Evolutionary conservation across 202 grass and related monocot species (phyloP).

Genomic region (Setaria italica): DNA sequence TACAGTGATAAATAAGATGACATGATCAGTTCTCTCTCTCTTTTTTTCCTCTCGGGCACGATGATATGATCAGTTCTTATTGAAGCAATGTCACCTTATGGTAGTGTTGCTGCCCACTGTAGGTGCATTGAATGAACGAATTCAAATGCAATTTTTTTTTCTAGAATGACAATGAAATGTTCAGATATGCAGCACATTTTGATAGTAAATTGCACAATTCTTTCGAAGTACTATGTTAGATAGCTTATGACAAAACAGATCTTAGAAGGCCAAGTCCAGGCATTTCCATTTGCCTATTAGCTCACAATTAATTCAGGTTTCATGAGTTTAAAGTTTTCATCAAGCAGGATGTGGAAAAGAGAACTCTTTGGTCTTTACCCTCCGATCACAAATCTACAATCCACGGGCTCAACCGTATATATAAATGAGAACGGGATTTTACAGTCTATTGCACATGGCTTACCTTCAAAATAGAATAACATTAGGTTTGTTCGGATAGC

Average conservation of each 20-base stretch:
- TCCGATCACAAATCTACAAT: not conserved
- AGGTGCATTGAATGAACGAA: not conserved
- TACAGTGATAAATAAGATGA: conserved; percentile 18
- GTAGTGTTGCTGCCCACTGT: not conserved
- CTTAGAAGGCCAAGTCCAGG: not conserved
- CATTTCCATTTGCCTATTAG: conserved; percentile 28
- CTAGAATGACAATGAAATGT: not conserved
- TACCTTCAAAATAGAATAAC: conserved; percentile 99
- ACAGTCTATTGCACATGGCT: conserved; percentile 18
- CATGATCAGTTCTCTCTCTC: not conserved
- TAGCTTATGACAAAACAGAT: conserved; percentile 20
- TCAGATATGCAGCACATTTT: conserved; percentile 29
- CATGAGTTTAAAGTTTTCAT: conserved; percentile 35
- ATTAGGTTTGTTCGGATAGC: conserved; percentile 91
- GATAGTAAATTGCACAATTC: not conserved
- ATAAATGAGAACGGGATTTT: conserved; percentile 8
- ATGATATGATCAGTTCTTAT: not conserved
- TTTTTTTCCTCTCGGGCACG: not conserved
- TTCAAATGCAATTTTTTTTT: not conserved
- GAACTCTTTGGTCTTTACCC: conserved; percentile 18
- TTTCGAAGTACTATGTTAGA: not conserved
- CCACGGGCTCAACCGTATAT: conserved; percentile 16
- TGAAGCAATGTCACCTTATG: conserved; percentile 7
- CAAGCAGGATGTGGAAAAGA: conserved; percentile 11
- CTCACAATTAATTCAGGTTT: conserved; percentile 24